phyloP scores from a whole-genome alignment of 768 basidiomycete genomes.

The Russula griseocarnosa region DNA sequence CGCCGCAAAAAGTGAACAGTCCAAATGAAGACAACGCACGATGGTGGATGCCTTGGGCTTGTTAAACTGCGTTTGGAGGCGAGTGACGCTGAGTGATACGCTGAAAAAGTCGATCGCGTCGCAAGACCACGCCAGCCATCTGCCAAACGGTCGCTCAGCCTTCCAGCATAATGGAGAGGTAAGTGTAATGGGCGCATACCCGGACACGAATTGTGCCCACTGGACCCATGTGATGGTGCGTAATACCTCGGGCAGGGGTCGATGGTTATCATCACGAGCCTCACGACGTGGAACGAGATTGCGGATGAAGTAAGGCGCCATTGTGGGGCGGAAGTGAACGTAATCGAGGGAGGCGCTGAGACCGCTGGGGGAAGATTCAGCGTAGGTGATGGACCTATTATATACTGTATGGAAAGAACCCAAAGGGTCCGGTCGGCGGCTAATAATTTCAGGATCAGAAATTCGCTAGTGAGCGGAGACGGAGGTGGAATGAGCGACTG shows the following conservation, averaged over 20 bases:
- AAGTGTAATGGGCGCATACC: conserved; percentile 35
- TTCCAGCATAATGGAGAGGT: neutral
- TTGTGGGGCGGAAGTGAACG: neutral
- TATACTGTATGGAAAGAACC: neutral
- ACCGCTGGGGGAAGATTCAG: neutral
- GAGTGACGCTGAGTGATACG: conserved; percentile 58
- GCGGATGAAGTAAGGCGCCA: conserved; percentile 28
- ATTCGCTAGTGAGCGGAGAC: neutral
- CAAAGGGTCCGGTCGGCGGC: neutral
- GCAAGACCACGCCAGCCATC: conserved; percentile 83
- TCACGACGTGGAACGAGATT: conserved; percentile 25
- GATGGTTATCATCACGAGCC: neutral
- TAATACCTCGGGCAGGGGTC: conserved; percentile 43
- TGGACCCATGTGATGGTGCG: conserved; percentile 45
- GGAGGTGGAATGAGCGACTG: neutral
- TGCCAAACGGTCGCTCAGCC: conserved; percentile 29
- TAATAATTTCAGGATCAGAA: neutral
- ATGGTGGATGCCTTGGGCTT: conserved; percentile 41
- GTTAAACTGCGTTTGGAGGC: conserved; percentile 48
- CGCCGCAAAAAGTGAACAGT: neutral
- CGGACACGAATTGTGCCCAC: conserved; percentile 52
- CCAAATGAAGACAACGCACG: conserved; percentile 32
- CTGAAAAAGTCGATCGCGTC: conserved; percentile 87
- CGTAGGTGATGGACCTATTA: neutral
- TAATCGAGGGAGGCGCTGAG: neutral